Conservation (phyloP, 2,329 filamentous ascomycete species). For the Botryotinia calthae region DNA sequence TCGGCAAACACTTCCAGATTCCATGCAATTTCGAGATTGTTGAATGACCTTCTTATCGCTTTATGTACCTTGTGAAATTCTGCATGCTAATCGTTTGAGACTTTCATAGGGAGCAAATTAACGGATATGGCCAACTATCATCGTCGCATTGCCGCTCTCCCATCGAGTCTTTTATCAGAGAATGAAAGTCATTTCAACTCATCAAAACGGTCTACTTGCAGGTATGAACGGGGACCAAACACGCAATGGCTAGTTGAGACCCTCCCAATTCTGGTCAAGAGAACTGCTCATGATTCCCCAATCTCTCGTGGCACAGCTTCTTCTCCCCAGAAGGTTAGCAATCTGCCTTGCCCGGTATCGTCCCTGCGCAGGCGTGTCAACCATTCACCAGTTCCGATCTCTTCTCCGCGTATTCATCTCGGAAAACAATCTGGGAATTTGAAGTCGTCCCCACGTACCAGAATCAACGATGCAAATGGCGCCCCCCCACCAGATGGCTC, state of each 20-base stretch:
- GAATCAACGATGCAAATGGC: background rate
- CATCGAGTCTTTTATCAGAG: background rate
- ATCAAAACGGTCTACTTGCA: background rate
- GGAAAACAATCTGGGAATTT: background rate
- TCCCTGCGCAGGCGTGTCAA: background rate
- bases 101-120: background rate
- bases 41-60: background rate
- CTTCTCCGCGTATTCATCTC: no score
- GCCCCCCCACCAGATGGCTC: background rate
- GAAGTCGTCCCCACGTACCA: background rate
- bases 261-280: background rate
- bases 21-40: background rate
- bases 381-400: background rate
- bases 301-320: background rate
- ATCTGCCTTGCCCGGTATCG: background rate
- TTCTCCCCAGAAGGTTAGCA: background rate
- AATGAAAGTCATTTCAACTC: background rate
- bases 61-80: background rate
- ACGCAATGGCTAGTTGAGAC: background rate
- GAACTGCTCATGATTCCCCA: background rate
- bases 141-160: background rate
- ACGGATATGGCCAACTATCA: background rate
- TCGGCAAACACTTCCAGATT: background rate
- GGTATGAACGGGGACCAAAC: background rate
- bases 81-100: conserved; percentile 1